Evolutionary conservation across 2,329 filamentous ascomycete genomes (phyloP), one percentile per base, ranked within the genome.

Genomic region (Sclerotinia spermophila): DNA sequence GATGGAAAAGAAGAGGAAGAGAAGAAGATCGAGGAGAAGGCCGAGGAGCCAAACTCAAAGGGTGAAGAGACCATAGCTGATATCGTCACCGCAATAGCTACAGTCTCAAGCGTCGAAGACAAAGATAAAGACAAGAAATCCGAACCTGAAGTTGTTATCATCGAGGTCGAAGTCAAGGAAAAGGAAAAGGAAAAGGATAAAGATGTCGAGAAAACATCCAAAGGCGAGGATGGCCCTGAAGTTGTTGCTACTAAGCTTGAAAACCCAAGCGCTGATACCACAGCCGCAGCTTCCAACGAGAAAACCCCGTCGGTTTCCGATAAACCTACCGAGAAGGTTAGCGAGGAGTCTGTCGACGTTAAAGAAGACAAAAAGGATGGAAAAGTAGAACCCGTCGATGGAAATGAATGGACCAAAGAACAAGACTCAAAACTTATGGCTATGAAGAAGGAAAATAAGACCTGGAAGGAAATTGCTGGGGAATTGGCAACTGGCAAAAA

Each of bases 381-480:
- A 10, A 67, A 67, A 38, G 42, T n/a, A 56, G 51, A 70, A 33
- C 42, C 60, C 3, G 60, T 40, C 3, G 35, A 58, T 11, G 71
- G 55, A 38, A 62, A 48, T n/a, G 69, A 38, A 53, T 78, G 76
- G 76, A 77, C 74, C 3, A 35, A 60, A n/a, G 73, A 72, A n/a
- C 73, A 78, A 73, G 77, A 78, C 48, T 61, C 60, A 2, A 75
- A 72, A 58, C 72, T 79, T 44, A 71, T 68, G 24, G 64, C 72
- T 6, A 74, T 78, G 74, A 78, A 79, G 70, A 70, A 65, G 10
- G 72, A 71, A 17, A 76, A 75, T 7, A 73, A 74, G 55, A 66
- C 71, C 19, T 76, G 75, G 75, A 76, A 75, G 62, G 73, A 75
- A 7, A 77, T 78, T 40, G 68, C 70, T 4, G 53, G 55, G 8